phyloP scores from a whole-genome alignment of 768 basidiomycete genomes.

The Tephrocybe sp. region DNA sequence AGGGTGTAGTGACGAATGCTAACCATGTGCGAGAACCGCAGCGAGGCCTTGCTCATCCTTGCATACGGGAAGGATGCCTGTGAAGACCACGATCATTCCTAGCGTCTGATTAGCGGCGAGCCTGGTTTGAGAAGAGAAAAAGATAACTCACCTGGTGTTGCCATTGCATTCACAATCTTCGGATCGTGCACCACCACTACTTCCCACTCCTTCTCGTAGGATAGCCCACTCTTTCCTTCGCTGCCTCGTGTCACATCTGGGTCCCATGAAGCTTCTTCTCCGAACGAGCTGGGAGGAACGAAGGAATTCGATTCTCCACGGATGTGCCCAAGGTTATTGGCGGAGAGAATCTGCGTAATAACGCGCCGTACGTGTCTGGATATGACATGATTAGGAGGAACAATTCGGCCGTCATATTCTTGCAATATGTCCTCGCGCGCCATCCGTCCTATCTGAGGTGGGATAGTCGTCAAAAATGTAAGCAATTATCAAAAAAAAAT shows the following conservation, averaged over 20 bases:
- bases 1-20: slow-evolving; percentile 14
- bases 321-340: slow-evolving; percentile 70
- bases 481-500: neutral
- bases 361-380: slow-evolving; percentile 69
- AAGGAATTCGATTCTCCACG: slow-evolving; percentile 23
- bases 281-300: slow-evolving; percentile 6
- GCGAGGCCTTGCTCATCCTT: slow-evolving; percentile 80
- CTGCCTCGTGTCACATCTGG: slow-evolving; percentile 27
- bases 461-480: neutral
- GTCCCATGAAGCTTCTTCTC: slow-evolving; percentile 28
- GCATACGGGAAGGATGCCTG: slow-evolving; percentile 80
- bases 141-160: slow-evolving; percentile 54
- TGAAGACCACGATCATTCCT: slow-evolving; percentile 84
- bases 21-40: slow-evolving; percentile 82
- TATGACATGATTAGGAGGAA: slow-evolving; percentile 66
- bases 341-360: slow-evolving; percentile 62
- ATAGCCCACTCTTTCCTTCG: slow-evolving; percentile 16
- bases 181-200: slow-evolving; percentile 76
- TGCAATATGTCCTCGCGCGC: slow-evolving; percentile 41
- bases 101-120: neutral
- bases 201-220: slow-evolving; percentile 52
- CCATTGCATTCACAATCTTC: slow-evolving; percentile 74
- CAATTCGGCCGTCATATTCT: slow-evolving; percentile 51
- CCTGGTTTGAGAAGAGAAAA: neutral
- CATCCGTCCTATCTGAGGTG: slow-evolving; percentile 40